Conservation (phyloP, 1,139 yeast genomes). For the Geotrichum restrictum region DNA sequence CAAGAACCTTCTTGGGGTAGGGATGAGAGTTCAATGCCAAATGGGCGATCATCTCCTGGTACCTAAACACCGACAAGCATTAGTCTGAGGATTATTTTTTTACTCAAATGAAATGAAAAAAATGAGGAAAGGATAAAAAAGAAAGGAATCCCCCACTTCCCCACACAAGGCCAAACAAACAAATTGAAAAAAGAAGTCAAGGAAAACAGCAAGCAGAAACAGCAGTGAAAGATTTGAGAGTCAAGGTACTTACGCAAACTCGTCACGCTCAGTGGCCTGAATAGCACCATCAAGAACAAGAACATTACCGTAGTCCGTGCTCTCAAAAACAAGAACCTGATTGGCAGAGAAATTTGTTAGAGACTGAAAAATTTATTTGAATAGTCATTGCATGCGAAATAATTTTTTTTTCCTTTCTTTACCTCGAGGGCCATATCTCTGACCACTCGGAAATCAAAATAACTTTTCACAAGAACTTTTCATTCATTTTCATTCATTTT, state of each 20-base stretch:
- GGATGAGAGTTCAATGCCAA: slow-evolving; percentile 74
- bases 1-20: slow-evolving; percentile 68
- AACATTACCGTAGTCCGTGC: slow-evolving; percentile 75
- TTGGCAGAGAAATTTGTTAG: too few species aligned
- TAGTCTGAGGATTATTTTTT: too few species aligned
- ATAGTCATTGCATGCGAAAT: neutral
- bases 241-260: slow-evolving; percentile 49
- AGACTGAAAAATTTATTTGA: neutral
- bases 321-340: slow-evolving; percentile 62
- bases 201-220: too few species aligned
- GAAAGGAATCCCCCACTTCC: too few species aligned
- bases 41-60: slow-evolving; percentile 86
- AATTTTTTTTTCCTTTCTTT: neutral
- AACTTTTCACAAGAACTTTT: too few species aligned
- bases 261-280: slow-evolving; percentile 87
- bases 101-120: too few species aligned
- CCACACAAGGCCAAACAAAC: too few species aligned
- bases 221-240: neutral
- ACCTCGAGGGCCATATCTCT: neutral
- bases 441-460: too few species aligned
- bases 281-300: slow-evolving; percentile 81
- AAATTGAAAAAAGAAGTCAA: too few species aligned
- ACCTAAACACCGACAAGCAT: slow-evolving; percentile 23
- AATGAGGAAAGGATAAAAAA: too few species aligned
- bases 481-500: too few species aligned